A percentile compares a stretch with the other conserved stretches of the same genome.
Conservation (phyloP, 2,329 filamentous ascomycete species). For the Aspergillus persii region DNA sequence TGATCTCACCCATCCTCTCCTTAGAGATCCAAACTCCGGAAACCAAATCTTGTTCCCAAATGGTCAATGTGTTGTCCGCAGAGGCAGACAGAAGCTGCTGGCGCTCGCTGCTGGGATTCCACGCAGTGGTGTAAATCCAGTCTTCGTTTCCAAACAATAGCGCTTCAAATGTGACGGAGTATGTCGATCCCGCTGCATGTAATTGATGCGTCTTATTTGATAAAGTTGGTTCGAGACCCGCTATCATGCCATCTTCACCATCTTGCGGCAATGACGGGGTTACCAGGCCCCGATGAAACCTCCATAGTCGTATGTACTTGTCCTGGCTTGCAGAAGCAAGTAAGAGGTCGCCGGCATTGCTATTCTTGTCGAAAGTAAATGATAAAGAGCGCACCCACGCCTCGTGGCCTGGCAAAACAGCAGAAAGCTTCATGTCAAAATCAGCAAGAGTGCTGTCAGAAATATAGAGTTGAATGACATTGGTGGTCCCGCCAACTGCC, state of each 20-base stretch:
- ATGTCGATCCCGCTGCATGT: conserved; percentile 59
- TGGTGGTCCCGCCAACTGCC: conserved; percentile 81
- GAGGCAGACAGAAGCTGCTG: conserved; percentile 82
- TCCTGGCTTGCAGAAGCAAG: conserved; percentile 95
- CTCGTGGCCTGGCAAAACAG: conserved; percentile 83
- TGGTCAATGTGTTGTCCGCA: conserved; percentile 88
- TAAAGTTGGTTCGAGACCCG: conserved; percentile 62
- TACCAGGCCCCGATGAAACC: conserved; percentile 69
- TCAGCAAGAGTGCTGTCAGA: conserved; percentile 45
- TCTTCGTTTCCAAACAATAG: conserved; percentile 93
- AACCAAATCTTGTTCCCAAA: conserved; percentile 81
- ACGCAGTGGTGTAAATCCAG: conserved; percentile 90
- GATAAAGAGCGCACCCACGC: conserved; percentile 88
- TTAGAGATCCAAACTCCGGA: conserved; percentile 91
- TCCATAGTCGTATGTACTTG: conserved; percentile 94
- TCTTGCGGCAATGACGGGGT: conserved; percentile 51
- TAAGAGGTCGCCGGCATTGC: conserved; percentile 64
- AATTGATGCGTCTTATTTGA: conserved; percentile 89
- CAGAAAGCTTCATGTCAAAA: conserved; percentile 65
- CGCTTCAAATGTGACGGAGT: conserved; percentile 88
- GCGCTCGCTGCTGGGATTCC: conserved; percentile 58
- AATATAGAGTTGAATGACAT: conserved; percentile 76
- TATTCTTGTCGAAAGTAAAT: conserved; percentile 64
- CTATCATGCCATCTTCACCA: conserved; percentile 37
- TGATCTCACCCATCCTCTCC: conserved; percentile 87